Base-by-base conservation (phyloP, 2,329 filamentous ascomycete genomes). In the Metarhizium guizhouense region DNA sequence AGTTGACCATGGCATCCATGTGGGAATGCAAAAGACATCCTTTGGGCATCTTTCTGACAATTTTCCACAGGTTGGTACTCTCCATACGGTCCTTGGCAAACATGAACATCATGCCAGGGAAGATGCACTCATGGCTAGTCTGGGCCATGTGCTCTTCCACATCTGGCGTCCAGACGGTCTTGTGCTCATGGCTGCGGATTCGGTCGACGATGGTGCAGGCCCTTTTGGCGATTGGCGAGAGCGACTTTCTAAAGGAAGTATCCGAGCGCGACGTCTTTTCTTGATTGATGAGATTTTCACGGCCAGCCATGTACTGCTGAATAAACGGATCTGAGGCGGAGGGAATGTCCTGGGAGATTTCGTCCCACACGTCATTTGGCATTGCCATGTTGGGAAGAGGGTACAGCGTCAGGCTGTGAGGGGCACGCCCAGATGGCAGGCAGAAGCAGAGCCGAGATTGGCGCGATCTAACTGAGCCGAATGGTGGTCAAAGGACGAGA, bases 81-180 rank as follows among this genome's bases (percentile, higher is more conserved):
- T 95, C 90, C 83, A 96, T 95, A 42, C 84, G 83, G n/a, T 85
- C 81, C 70, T 91, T 93, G 62, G 90, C 90, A 40, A 93, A 78
- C 40, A 82, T 85, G 72, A 96, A 96, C 88, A 95, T 94, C 87
- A 96, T 95, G 11, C 92, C 92, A 0, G 90, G 90, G 67, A 88
- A 90, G 52, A 93, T 75, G 61, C 84, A 82, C 58, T 83, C 79
- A 62, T 83, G 69, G n/a, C 72, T 74, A 55, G 82, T 73, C 60
- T 81, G 79, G 3, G 86, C 84, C 3, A 90, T 74, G 48, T 78
- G 78, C 65, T 92, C 85, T 63, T 93, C 87, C 52, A 87, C 82
- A 49, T 83, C 80, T 36, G 81, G 76, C 10, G 85, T 90, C 92
- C 91, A 96, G 57, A 93, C 75, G 3, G 83, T 85, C 53, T 79